Percentiles rank a stretch among this genome's conserved stretches.
phyloP scores from a whole-genome alignment of 2,329 filamentous ascomycete genomes.

The Epichloe gansuensis region DNA sequence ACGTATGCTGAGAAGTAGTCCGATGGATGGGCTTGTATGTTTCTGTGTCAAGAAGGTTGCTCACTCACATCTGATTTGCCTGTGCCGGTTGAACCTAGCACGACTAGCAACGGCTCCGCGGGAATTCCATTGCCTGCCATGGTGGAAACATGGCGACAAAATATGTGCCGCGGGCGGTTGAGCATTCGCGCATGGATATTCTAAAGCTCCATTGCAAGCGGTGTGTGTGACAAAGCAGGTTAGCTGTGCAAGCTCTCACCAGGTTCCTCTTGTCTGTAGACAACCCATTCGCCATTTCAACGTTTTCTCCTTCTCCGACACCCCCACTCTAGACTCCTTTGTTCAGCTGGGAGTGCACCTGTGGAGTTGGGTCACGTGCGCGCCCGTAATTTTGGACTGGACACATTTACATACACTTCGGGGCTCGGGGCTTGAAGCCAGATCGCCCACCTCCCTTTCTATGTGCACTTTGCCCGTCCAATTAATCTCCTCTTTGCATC shows the following conservation, averaged over 20 bases:
- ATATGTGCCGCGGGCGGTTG: conserved; percentile 11
- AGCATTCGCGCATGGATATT: conserved; percentile 15
- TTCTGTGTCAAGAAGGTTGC: neutral
- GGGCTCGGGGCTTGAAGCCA: conserved; percentile 25
- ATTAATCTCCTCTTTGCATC: conserved; percentile 16
- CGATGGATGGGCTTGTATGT: neutral
- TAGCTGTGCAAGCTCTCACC: neutral
- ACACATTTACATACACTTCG: conserved; percentile 33
- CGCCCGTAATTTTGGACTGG: conserved; percentile 25
- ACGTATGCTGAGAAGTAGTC: too few relatives aligned
- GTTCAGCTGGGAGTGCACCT: neutral
- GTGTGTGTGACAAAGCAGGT: too few relatives aligned
- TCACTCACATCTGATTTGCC: conserved; percentile 74
- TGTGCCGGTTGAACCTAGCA: conserved; percentile 84
- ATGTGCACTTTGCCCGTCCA: conserved; percentile 17
- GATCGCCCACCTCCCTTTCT: conserved; percentile 29
- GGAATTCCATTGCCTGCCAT: conserved; percentile 30
- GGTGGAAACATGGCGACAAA: conserved; percentile 23
- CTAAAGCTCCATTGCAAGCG: neutral
- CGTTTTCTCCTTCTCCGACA: too few relatives aligned
- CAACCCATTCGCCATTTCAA: too few relatives aligned
- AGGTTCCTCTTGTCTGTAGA: neutral
- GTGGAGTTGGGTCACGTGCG: conserved; percentile 20
- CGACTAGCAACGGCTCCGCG: conserved; percentile 55
- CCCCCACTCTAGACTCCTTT: too few relatives aligned